Evolutionary conservation across 2,329 filamentous ascomycete species (phyloP), one percentile per base, ranked within the genome.

Genomic region (Orbilia javanica): DNA sequence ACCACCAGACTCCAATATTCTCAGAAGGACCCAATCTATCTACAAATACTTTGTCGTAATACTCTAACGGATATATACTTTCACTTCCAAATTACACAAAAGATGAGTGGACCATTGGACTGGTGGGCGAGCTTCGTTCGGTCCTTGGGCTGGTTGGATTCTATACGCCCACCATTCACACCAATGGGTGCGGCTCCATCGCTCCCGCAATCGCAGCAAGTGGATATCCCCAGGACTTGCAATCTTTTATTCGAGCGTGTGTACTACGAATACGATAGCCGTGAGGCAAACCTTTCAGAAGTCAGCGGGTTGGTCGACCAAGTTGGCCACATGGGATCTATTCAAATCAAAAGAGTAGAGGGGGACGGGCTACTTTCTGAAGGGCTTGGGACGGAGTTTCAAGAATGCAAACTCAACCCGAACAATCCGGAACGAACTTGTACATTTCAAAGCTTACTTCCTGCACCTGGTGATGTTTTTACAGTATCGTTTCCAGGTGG

Each of bases 241-340:
- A 52, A 42, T 2, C 29, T 66, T 6, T 34, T 20, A 15, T 66
- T 66, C 20, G 44, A 66, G n/a, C 63, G 63, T 25, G 10, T 66
- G 8, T 66, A 52, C 46, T 66, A 50, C 44, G 63, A 66, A 66
- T 52, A 66, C 20, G 44, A 66, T 11, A 27, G 22, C 20, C 42
- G 63, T 15, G 15, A 34, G 36, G 36, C 63, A 4, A 53, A 46
- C 13, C 13, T 53, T 34, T 42, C 55, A 4, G 63, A 66, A 7
- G 15, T 22, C 11, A 11, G 22, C 11, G 29, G 46, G 4, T 29
- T 66, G 4, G 31, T 25, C 4, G 18, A 60, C 13, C 31, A 25
- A 2, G 55, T 42, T 34, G 55, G 55, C 10, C 34, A 66, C n/a
- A 31, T 66, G 25, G 44, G 42, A 15, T 50, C 63, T 0, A 52